These are phyloP conservation scores for Prototheca cutis DNA, from an alignment of 163 green algal genomes.

Conservation along the genomic window DNA sequence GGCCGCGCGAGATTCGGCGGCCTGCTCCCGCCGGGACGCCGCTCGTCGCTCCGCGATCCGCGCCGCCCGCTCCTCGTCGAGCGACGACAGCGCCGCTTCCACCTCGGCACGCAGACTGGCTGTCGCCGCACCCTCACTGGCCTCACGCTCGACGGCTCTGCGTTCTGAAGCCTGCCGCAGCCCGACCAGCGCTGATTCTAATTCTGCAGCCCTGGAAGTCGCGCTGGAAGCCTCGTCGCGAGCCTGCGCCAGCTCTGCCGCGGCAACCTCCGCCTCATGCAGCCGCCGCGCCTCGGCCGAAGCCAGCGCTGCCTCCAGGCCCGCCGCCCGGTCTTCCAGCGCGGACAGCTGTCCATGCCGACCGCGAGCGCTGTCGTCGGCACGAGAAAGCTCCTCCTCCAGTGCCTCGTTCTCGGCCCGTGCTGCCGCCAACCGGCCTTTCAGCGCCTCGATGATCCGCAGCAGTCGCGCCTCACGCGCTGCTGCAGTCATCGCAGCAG, in stretches of 20 bases:
- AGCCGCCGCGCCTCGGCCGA: constrained; percentile 19
- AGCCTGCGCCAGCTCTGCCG: not conserved
- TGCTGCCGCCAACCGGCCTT: constrained; percentile 21
- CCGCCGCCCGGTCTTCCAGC: constrained; percentile 30
- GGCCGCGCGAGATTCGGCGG: constrained; percentile 41
- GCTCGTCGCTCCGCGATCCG: constrained; percentile 17
- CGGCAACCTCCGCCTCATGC: not conserved
- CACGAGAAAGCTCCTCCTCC: constrained; percentile 38
- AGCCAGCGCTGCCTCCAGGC: constrained; percentile 12
- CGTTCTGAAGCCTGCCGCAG: constrained; percentile 5
- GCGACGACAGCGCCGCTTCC: constrained; percentile 33
- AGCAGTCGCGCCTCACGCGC: constrained; percentile 24
- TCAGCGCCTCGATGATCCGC: constrained; percentile 26
- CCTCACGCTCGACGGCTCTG: constrained; percentile 6
- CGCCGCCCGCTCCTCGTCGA: constrained; percentile 52
- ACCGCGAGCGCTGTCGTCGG: constrained; percentile 27
- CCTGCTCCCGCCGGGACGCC: constrained; percentile 31
- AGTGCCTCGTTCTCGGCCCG: constrained; percentile 43
- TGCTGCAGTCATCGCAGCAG: not conserved
- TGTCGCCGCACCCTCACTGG: constrained; percentile 31
- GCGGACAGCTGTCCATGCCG: constrained; percentile 16
- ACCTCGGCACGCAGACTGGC: constrained; percentile 47
- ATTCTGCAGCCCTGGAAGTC: not conserved
- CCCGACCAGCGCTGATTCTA: constrained; percentile 5
- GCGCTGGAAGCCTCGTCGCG: not conserved